A percentile compares a stretch with the other conserved stretches of the same genome.
Evolutionary conservation across 768 basidiomycete species (phyloP).

Genomic region (Tephrocybe rancida): DNA sequence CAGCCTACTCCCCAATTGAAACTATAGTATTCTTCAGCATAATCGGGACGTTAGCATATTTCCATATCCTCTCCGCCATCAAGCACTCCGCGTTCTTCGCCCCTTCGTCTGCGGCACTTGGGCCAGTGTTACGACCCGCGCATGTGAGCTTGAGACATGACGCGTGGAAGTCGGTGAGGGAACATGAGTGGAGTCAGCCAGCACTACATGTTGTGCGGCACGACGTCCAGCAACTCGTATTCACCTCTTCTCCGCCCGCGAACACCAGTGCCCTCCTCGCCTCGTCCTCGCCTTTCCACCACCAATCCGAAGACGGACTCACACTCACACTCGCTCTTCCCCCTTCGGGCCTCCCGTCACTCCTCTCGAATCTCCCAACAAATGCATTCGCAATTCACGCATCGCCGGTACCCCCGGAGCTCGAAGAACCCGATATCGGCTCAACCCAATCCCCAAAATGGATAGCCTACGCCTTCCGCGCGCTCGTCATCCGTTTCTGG

Average conservation of each 20-base stretch:
- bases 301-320: conserved; percentile 29
- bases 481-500: conserved; percentile 24
- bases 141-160: conserved; percentile 54
- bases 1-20: conserved; percentile 81
- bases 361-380: conserved; percentile 40
- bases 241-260: conserved; percentile 46
- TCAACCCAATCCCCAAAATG: conserved; percentile 84
- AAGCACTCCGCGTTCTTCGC: conserved; percentile 86
- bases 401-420: conserved; percentile 16
- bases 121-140: conserved; percentile 50
- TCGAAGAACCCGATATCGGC: conserved; percentile 39
- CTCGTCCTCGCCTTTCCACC: conserved; percentile 19
- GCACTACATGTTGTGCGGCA: conserved; percentile 39
- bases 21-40: conserved; percentile 90
- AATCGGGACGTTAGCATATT: conserved; percentile 91
- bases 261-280: conserved; percentile 27
- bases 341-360: conserved; percentile 16
- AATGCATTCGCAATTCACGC: conserved; percentile 6
- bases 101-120: conserved; percentile 38
- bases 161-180: conserved; percentile 66
- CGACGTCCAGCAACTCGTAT: conserved; percentile 76
- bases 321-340: conserved; percentile 47
- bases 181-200: conserved; percentile 49
- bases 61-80: conserved; percentile 88
- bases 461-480: conserved; percentile 81